phyloP scores from a whole-genome alignment of 345 rosid species.

The Brassica rapa region DNA sequence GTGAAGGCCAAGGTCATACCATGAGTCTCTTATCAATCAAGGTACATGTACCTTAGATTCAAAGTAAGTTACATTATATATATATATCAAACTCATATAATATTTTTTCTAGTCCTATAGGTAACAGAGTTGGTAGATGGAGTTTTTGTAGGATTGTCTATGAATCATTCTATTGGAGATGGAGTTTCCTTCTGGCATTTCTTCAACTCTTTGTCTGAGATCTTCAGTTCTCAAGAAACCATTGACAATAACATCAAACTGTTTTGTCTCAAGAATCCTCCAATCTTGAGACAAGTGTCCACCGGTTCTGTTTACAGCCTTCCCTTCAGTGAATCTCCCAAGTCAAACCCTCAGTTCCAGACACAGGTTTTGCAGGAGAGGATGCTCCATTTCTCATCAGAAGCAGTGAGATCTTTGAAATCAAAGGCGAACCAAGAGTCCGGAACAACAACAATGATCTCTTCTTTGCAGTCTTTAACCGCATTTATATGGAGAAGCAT shows the following conservation, averaged over 20 bases:
- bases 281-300: constrained; percentile 46
- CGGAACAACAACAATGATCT: constrained; percentile 49
- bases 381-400: constrained; percentile 62
- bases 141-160: constrained; percentile 65
- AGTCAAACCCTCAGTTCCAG: constrained; percentile 40
- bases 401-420: constrained; percentile 53
- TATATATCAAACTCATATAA: too few relatives aligned
- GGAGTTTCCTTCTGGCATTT: constrained; percentile 75
- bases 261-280: constrained; percentile 48
- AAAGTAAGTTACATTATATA: too few relatives aligned
- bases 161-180: constrained; percentile 67
- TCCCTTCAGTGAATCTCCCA: constrained; percentile 44
- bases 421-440: constrained; percentile 58
- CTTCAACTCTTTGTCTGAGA: constrained; percentile 65
- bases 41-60: not conserved
- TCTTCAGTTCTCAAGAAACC: constrained; percentile 45
- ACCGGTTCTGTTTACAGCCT: constrained; percentile 43
- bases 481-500: constrained; percentile 63
- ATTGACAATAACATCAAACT: not conserved
- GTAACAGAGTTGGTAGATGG: constrained; percentile 71
- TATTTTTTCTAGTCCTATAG: not conserved
- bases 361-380: constrained; percentile 51
- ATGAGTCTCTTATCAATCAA: constrained; percentile 57
- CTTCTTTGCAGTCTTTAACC: constrained; percentile 64
- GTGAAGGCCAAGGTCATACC: constrained; percentile 58